A percentile compares a stretch with the other conserved stretches of the same genome.
Conservation (phyloP, 164 flowering plant genomes). For the Vitis labrusca region DNA sequence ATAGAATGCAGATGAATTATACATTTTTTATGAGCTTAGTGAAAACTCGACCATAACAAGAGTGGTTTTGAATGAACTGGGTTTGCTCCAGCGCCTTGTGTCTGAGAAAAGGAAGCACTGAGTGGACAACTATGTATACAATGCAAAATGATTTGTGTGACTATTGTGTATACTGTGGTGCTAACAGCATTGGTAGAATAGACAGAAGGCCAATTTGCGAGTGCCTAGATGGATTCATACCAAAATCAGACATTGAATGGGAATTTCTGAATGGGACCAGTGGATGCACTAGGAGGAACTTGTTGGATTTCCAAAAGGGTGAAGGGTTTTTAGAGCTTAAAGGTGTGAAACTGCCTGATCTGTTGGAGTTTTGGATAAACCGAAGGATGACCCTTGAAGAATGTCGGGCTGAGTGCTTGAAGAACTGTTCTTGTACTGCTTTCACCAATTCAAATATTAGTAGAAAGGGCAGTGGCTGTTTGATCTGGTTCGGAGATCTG, state of each 20-base stretch:
- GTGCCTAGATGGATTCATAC: slow-evolving; percentile 19
- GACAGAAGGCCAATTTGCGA: slow-evolving; percentile 4
- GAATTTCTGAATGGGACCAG: not conserved
- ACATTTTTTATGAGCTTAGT: not conserved
- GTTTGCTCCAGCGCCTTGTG: slow-evolving; percentile 8
- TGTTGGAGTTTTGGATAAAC: not conserved
- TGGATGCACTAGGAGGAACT: slow-evolving; percentile 19
- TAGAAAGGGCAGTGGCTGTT: slow-evolving; percentile 12
- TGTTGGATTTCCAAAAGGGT: slow-evolving; percentile 3
- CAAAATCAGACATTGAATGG: slow-evolving; percentile 9
- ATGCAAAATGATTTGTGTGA: slow-evolving; percentile 16
- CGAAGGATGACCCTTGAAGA: not conserved
- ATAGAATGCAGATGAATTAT: slow-evolving; percentile 4
- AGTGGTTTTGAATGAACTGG: slow-evolving; percentile 5
- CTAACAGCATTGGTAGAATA: slow-evolving; percentile 12
- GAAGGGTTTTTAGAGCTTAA: slow-evolving; percentile 15
- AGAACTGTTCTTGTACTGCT: slow-evolving; percentile 25
- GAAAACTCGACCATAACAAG: slow-evolving; percentile 4
- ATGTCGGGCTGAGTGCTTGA: slow-evolving; percentile 18
- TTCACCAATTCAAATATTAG: not conserved
- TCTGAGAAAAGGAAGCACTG: slow-evolving; percentile 8
- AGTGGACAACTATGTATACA: slow-evolving; percentile 1
- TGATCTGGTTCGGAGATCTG: slow-evolving; percentile 18
- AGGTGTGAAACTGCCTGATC: slow-evolving; percentile 22
- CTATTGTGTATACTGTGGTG: slow-evolving; percentile 20